Conservation (phyloP, 2,329 filamentous ascomycete genomes). For the Torrubiellomyces zombiae region DNA sequence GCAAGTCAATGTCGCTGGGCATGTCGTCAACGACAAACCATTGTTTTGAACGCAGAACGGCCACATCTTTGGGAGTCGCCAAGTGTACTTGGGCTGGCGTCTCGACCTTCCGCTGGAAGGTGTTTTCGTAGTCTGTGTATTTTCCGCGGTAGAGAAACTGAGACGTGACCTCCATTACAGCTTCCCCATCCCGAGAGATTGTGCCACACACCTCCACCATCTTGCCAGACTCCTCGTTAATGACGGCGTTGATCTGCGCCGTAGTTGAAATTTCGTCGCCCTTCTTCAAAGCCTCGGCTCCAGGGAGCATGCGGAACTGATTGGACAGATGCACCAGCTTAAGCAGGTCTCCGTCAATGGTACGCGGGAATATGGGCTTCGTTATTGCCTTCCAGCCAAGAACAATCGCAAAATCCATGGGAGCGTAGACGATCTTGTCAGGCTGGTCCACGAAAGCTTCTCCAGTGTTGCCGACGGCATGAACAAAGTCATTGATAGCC, state of each 20-base stretch:
- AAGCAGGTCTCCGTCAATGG: slow-evolving; percentile 87
- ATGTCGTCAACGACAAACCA: slow-evolving; percentile 78
- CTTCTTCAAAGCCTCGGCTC: slow-evolving; percentile 87
- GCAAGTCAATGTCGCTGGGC: slow-evolving; percentile 60
- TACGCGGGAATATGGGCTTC: slow-evolving; percentile 95
- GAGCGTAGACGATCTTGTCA: slow-evolving; percentile 83
- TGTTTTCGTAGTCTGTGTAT: slow-evolving; percentile 92
- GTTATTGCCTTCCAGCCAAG: slow-evolving; percentile 98
- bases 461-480: slow-evolving; percentile 92
- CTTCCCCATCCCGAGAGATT: slow-evolving; percentile 63
- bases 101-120: slow-evolving; percentile 94
- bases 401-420: slow-evolving; percentile 99
- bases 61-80: slow-evolving; percentile 75
- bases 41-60: slow-evolving; percentile 87
- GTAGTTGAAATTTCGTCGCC: slow-evolving; percentile 85
- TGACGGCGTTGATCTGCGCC: slow-evolving; percentile 89
- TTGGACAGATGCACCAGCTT: slow-evolving; percentile 96
- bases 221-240: slow-evolving; percentile 97
- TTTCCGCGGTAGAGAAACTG: slow-evolving; percentile 92
- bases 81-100: slow-evolving; percentile 89
- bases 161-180: slow-evolving; percentile 96
- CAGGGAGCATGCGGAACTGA: slow-evolving; percentile 94
- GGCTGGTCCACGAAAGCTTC: slow-evolving; percentile 94
- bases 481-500: slow-evolving; percentile 96
- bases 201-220: slow-evolving; percentile 99